Base-by-base conservation (phyloP, 139 green algal genomes). In the Nannochloris sp. region DNA sequence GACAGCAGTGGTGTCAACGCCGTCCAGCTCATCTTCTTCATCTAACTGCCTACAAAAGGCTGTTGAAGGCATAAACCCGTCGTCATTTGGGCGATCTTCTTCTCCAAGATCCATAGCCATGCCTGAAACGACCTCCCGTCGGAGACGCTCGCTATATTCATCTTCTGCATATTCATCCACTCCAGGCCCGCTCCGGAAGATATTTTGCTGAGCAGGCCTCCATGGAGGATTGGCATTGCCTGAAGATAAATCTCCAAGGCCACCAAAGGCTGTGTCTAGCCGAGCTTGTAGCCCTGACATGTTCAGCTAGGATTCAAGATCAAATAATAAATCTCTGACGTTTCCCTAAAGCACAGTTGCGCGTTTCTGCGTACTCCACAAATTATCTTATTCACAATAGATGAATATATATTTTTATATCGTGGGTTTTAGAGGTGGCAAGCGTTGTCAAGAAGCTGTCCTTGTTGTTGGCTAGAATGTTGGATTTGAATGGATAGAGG, bases 11-110 rank as follows among this genome's bases (percentile, higher is more conserved):
- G 19, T 19, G 32, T 78, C 71, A 2, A 68, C 34, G 4, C 60
- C 60, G 7, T 62, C 60, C 25, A 65, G 60, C 44, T 78, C 71
- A 23, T 64, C 71, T 44, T 85, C 78, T 0, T 60, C 44, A 38
- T 85, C 78, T 30, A 84, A 54, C 5, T 68, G 65, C 7, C 46
- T 48, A 47, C 72, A 76, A 48, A 81, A 77, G 30, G 36, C 36
- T 31, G 29, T 64, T 15, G 24, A 46, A 14, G 61, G 54, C n/a
- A 25, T 45, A 38, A 75, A 64, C 0, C 46, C 61, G 32, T 71
- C 60, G 0, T 48, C 65, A 14, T 71, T 54, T 2, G 53, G 31
- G 19, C 58, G 32, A 9, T 76, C 68, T 33, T 74, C 67, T 4
- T 57, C 68, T 9, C 31, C 61, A 2, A 76, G 36, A 7, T 35